Evolutionary conservation across 1,284 basidiomycete genomes (phyloP).

Genomic region (Austroboletus niveus): DNA sequence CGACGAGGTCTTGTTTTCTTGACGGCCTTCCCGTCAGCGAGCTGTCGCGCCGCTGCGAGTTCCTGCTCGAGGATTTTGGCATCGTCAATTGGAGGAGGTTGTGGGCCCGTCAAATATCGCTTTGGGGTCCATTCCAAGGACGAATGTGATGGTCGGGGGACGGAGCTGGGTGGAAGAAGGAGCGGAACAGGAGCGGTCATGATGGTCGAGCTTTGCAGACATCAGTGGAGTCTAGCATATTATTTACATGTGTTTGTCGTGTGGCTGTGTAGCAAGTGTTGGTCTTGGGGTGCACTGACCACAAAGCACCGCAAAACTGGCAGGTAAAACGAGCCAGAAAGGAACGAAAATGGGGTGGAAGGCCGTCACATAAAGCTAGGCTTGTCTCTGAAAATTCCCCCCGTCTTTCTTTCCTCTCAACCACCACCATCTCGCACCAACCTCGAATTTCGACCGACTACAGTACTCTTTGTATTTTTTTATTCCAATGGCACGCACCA

Average conservation of each 20-base stretch:
- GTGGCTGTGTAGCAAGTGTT: slow-evolving; percentile 5
- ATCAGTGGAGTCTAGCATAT: not conserved
- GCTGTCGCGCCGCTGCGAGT: slow-evolving; percentile 65
- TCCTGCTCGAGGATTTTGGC: slow-evolving; percentile 74
- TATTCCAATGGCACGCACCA: slow-evolving; percentile 28
- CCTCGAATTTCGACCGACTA: slow-evolving; percentile 1
- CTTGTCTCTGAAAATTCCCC: slow-evolving; percentile 3
- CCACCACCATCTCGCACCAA: slow-evolving; percentile 19
- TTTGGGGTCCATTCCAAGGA: slow-evolving; percentile 56
- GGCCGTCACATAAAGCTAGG: slow-evolving; percentile 13
- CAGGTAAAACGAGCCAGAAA: slow-evolving; percentile 14
- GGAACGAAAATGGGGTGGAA: slow-evolving; percentile 3
- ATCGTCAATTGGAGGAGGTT: slow-evolving; percentile 77
- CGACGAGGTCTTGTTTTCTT: slow-evolving; percentile 90
- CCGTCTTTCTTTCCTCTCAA: slow-evolving; percentile 16
- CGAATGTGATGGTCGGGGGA: slow-evolving; percentile 35
- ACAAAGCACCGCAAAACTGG: slow-evolving; percentile 24
- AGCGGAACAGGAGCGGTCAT: slow-evolving; percentile 28
- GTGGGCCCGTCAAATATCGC: slow-evolving; percentile 47
- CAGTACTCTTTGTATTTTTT: slow-evolving; percentile 1
- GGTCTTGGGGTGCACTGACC: slow-evolving; percentile 15
- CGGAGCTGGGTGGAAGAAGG: slow-evolving; percentile 41
- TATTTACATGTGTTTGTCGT: slow-evolving; percentile 3
- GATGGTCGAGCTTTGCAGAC: too few species aligned
- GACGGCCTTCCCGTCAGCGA: slow-evolving; percentile 71